phyloP scores from a whole-genome alignment of 2,329 filamentous ascomycete genomes.

The Atkinsonella texensis region DNA sequence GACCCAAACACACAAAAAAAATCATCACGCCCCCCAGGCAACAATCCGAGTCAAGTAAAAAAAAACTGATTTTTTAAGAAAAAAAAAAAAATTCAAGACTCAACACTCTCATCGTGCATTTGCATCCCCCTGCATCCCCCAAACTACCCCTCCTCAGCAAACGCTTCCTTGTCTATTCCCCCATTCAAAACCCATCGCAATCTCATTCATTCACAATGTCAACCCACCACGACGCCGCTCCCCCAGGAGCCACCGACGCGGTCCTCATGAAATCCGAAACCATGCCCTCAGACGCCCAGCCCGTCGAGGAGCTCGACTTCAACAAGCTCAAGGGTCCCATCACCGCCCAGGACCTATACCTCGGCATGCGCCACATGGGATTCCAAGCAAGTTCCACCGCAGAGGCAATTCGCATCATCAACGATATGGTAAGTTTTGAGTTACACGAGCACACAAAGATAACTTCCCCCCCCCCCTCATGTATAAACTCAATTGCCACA shows the following conservation, averaged over 20 bases:
- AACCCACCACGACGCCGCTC: slow-evolving; percentile 29
- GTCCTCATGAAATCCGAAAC: slow-evolving; percentile 77
- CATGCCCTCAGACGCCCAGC: slow-evolving; percentile 63
- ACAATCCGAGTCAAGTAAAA: no score
- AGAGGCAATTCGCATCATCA: slow-evolving; percentile 83
- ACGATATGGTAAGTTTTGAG: slow-evolving; percentile 65
- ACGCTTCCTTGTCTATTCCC: no score
- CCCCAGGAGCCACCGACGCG: slow-evolving; percentile 57
- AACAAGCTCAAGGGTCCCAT: slow-evolving; percentile 67
- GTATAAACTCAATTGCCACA: neutral
- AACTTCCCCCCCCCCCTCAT: neutral
- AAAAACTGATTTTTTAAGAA: no score
- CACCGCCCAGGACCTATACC: slow-evolving; percentile 73
- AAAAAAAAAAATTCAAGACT: no score
- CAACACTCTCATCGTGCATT: no score
- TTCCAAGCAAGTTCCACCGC: slow-evolving; percentile 59
- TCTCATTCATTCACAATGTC: neutral
- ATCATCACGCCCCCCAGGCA: no score
- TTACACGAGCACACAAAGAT: no score
- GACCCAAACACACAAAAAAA: no score
- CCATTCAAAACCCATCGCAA: neutral
- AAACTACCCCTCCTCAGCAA: neutral
- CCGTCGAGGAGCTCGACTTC: slow-evolving; percentile 88
- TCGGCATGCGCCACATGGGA: slow-evolving; percentile 79
- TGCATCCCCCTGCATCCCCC: neutral